These are phyloP conservation scores for Aspergillus pseudoglaucus DNA, from an alignment of 2,329 filamentous ascomycete genomes.

Conservation along the genomic window DNA sequence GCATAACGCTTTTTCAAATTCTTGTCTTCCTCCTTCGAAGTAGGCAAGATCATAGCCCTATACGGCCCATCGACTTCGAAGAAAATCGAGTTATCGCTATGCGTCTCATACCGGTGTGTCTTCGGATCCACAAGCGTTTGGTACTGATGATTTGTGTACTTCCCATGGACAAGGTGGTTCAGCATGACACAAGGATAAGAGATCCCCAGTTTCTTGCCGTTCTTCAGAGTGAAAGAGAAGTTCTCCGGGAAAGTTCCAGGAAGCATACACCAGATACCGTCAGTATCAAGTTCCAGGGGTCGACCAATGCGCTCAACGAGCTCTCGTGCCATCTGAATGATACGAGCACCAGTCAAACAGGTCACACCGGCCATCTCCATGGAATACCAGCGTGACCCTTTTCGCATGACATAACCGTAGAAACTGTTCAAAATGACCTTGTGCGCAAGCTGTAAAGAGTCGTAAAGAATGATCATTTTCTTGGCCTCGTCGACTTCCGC, in stretches of 20 bases:
- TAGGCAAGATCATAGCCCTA: constrained; percentile 93
- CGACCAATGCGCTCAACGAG: constrained; percentile 89
- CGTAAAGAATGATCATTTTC: constrained; percentile 96
- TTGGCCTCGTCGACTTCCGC: constrained; percentile 85
- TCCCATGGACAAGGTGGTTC: constrained; percentile 90
- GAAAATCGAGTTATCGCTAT: constrained; percentile 98
- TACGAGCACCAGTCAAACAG: constrained; percentile 88
- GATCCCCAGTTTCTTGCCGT: constrained; percentile 91
- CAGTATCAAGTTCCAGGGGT: constrained; percentile 89
- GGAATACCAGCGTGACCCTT: constrained; percentile 97
- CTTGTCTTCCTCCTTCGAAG: constrained; percentile 98
- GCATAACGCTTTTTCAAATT: constrained; percentile 99
- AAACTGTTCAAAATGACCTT: constrained; percentile 99
- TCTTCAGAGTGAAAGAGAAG: constrained; percentile 87
- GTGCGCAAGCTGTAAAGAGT: constrained; percentile 92
- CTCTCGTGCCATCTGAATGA: constrained; percentile 92
- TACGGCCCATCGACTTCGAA: constrained; percentile 99
- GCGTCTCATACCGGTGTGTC: constrained; percentile 86
- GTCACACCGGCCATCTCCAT: constrained; percentile 99
- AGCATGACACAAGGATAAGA: constrained; percentile 99
- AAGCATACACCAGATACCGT: constrained; percentile 99
- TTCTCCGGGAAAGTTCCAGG: constrained; percentile 95
- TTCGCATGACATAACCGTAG: constrained; percentile 99
- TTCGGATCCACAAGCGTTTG: constrained; percentile 75
- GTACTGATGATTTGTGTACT: constrained; percentile 96